Percentiles rank a stretch among this genome's conserved stretches.
Conservation (phyloP, 768 basidiomycete genomes). For the Auricularia heimuer region DNA sequence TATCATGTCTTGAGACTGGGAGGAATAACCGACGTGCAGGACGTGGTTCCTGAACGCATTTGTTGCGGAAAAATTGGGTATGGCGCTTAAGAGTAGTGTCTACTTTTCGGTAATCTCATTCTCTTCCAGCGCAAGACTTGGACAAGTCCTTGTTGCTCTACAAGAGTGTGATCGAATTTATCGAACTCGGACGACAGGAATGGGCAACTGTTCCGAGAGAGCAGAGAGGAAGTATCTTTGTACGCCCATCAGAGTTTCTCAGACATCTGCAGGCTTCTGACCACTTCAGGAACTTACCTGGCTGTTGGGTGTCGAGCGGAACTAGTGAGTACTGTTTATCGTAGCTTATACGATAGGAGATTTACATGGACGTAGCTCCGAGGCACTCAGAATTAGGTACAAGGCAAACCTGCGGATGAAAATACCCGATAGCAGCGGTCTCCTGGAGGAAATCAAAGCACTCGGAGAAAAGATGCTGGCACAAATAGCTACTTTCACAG, state of each 20-base stretch:
- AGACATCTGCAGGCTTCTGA: not conserved
- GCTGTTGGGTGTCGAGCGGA: not conserved
- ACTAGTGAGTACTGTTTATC: too few relatives aligned
- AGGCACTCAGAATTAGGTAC: too few relatives aligned
- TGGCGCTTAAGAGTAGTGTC: not conserved
- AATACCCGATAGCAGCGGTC: too few relatives aligned
- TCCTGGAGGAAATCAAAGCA: too few relatives aligned
- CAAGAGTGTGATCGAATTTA: not conserved
- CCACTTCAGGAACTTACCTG: not conserved
- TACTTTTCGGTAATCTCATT: not conserved
- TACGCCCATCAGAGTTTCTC: not conserved
- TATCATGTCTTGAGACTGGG: too few relatives aligned
- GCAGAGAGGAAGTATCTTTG: not conserved
- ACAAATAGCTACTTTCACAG: not conserved
- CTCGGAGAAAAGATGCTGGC: not conserved
- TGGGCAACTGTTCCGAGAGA: not conserved
- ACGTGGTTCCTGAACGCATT: too few relatives aligned
- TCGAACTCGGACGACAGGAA: not conserved
- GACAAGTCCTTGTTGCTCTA: not conserved
- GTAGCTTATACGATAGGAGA: too few relatives aligned
- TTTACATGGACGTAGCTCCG: too few relatives aligned
- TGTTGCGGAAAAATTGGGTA: not conserved
- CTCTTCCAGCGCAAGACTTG: not conserved
- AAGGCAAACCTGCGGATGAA: too few relatives aligned
- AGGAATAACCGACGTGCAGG: too few relatives aligned